Conservation (phyloP, 73 alveolate genomes). For the Tetrahymena thermophila region DNA sequence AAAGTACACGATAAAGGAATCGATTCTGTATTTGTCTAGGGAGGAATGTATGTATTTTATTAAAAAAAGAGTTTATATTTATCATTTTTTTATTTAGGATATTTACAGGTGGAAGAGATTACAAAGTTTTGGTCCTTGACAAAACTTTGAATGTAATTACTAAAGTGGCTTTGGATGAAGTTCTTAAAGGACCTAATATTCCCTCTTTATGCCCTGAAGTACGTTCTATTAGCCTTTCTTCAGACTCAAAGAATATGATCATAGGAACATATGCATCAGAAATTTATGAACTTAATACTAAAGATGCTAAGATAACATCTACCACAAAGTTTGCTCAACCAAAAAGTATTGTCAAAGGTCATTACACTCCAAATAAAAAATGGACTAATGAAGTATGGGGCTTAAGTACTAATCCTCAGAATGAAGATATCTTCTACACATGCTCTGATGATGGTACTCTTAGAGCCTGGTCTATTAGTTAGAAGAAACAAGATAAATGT, state of each 20-base stretch:
- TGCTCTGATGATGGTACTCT: conserved; percentile 76
- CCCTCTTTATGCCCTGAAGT: conserved; percentile 62
- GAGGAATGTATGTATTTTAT: conserved; percentile 55
- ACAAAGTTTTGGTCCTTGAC: conserved; percentile 54
- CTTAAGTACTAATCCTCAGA: conserved; percentile 48
- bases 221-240: conserved; percentile 58
- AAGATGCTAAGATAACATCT: conserved; percentile 20
- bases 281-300: conserved; percentile 61
- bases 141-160: conserved; percentile 34
- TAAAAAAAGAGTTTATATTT: neutral
- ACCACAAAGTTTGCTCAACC: conserved; percentile 24
- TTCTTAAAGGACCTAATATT: neutral
- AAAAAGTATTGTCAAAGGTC: conserved; percentile 37
- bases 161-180: conserved; percentile 8
- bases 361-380: conserved; percentile 42
- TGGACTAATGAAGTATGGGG: conserved; percentile 83
- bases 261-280: conserved; percentile 89
- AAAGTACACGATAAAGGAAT: conserved; percentile 1
- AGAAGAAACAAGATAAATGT: conserved; percentile 12
- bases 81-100: conserved; percentile 2
- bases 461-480: conserved; percentile 60
- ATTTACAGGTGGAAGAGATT: conserved; percentile 91
- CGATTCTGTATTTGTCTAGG: conserved; percentile 44
- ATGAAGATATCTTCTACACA: conserved; percentile 45
- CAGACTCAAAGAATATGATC: conserved; percentile 51